Evolutionary conservation across 345 rosid genomes (phyloP).

Genomic region (Heritiera littoralis): DNA sequence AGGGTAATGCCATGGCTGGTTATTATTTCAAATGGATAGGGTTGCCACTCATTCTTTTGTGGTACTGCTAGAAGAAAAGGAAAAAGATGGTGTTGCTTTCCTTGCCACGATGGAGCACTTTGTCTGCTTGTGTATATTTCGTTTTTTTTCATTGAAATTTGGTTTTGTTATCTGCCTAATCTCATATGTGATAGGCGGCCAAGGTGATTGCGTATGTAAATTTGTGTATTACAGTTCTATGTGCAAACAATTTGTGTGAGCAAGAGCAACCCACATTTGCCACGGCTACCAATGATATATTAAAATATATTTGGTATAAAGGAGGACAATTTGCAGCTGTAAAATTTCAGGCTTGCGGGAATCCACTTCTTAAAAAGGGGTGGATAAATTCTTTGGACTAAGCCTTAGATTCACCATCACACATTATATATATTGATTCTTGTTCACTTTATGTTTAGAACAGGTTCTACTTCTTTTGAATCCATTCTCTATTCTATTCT

Average conservation of each 20-base stretch:
- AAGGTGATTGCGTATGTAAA: constrained; percentile 1
- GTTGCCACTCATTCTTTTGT: neutral
- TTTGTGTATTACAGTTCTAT: neutral
- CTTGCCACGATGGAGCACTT: neutral
- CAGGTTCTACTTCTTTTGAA: too few relatives aligned
- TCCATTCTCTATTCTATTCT: too few relatives aligned
- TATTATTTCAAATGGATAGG: neutral
- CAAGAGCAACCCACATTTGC: neutral
- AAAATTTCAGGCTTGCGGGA: too few relatives aligned
- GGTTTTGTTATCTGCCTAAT: neutral
- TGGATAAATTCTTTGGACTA: too few relatives aligned
- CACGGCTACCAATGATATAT: neutral
- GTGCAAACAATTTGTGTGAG: constrained; percentile 1
- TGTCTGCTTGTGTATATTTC: neutral
- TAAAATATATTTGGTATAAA: too few relatives aligned
- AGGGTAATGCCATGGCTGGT: neutral
- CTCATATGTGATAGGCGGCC: neutral
- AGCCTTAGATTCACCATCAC: too few relatives aligned
- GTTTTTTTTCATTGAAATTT: neutral
- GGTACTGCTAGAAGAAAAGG: neutral
- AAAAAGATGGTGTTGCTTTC: neutral
- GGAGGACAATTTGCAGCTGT: too few relatives aligned
- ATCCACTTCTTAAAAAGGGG: too few relatives aligned
- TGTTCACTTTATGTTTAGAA: too few relatives aligned
- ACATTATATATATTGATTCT: too few relatives aligned